phyloP scores from a whole-genome alignment of 192 early-diverging fungal genomes.

The Coemansia sp. region DNA sequence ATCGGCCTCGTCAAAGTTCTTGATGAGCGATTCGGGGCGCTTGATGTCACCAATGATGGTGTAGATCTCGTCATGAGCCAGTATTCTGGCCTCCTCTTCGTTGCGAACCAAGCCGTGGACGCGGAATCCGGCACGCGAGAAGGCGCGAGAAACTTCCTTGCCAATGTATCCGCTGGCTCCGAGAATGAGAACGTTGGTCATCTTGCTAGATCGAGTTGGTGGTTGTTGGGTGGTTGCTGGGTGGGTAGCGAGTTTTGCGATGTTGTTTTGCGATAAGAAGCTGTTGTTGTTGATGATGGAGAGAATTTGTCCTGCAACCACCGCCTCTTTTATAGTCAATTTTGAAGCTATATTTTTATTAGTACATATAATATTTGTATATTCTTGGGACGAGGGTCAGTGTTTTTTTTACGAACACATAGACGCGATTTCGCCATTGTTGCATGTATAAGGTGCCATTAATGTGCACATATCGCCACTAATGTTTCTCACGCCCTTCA shows the following conservation, averaged over 20 bases:
- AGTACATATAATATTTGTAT: too few species aligned
- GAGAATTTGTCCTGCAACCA: not conserved
- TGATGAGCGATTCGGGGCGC: not conserved
- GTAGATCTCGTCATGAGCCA: conserved; percentile 11
- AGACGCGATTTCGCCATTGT: conserved; percentile 1
- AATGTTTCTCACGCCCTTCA: not conserved
- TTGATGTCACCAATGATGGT: conserved; percentile 13
- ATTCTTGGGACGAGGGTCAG: not conserved
- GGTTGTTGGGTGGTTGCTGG: not conserved
- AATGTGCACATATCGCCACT: conserved; percentile 9
- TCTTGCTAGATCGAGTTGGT: conserved; percentile 6
- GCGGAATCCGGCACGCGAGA: conserved; percentile 15
- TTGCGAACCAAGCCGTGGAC: conserved; percentile 15
- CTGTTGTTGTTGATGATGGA: not conserved
- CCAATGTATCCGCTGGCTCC: conserved; percentile 25
- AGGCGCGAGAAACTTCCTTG: conserved; percentile 21
- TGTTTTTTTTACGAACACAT: not conserved
- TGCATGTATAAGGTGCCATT: conserved; percentile 4
- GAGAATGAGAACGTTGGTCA: conserved; percentile 19
- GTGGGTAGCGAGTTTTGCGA: not conserved
- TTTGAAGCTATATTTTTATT: not conserved
- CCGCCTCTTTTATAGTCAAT: not conserved
- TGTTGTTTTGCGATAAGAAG: not conserved
- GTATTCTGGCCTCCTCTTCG: conserved; percentile 6
- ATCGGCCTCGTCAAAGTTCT: conserved; percentile 11